Base-by-base conservation (phyloP, 805 yeast genomes). In the Ogataea nakhonphanomensis region DNA sequence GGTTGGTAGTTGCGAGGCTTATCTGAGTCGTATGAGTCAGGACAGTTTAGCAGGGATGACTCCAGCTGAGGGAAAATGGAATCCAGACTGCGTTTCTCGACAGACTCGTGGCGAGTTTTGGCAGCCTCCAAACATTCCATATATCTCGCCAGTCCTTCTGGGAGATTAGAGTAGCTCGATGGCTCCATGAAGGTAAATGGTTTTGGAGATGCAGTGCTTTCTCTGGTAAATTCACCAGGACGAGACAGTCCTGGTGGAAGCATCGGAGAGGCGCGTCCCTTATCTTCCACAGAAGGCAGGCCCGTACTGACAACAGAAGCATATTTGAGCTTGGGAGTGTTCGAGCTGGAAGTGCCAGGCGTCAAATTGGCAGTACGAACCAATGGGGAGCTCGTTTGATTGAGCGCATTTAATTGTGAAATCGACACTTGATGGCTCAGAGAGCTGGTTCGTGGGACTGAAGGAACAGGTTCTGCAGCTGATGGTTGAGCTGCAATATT, bases 21-120 rank as follows among this genome's bases (percentile, higher is more conserved):
- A 54, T 91, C 97, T 2, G 95, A 82, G 59, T 91, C 95, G 43
- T 81, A 75, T 1, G 98, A 86, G 64, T 93, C 98, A 0, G 99
- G 98, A 59, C 97, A 88, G 54, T 85, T 84, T 51, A 86, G 68
- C 44, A 87, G 69, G 3, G 97, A 89, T 1, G 84, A 75, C 58
- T 87, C 95, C 49, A 91, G 68, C 51, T 76, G 67, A 43, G 72
- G 71, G 35, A 75, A 66, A 17, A 85, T 78, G 2, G 74, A 59
- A 22, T 70, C 70, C 44, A 76, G 67, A 12, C 80, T 69, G 21
- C 77, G 69, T 8, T 30, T 31, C 12, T 39, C 37, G 17, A 86
- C 83, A 37, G 73, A 69, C 58, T 62, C 58, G 45, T 78, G 71
- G 30, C 66, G 50, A n/a, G 58, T 54, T 43, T 62, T 66, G 10